Evolutionary conservation across 1,139 yeast genomes (phyloP).

Genomic region (Protomyces inouyei): DNA sequence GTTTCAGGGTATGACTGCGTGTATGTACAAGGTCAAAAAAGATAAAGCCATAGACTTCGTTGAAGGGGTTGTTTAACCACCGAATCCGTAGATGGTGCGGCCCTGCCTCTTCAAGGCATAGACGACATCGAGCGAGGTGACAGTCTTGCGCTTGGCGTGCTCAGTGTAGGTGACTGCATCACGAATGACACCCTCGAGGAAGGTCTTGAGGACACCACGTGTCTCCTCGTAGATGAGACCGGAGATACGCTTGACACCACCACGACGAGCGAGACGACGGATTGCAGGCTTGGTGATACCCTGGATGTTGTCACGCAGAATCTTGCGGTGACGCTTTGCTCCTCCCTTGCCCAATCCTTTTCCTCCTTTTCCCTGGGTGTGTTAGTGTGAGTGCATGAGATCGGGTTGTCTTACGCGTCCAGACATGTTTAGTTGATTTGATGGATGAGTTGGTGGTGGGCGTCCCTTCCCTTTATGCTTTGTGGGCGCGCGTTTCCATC

Average conservation of each 20-base stretch:
- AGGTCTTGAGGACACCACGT: constrained; percentile 91
- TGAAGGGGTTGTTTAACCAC: constrained; percentile 59
- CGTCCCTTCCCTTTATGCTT: too few relatives aligned
- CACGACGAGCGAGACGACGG: constrained; percentile 99
- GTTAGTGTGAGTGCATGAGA: constrained; percentile 71
- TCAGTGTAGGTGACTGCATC: constrained; percentile 99
- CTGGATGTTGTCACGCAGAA: constrained; percentile 98
- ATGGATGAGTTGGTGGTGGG: too few relatives aligned
- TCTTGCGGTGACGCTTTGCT: constrained; percentile 89
- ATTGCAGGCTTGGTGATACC: constrained; percentile 99
- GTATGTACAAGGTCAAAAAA: neutral
- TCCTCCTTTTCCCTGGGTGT: constrained; percentile 91
- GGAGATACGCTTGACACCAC: constrained; percentile 99
- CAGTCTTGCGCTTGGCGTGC: constrained; percentile 99
- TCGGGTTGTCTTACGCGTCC: constrained; percentile 1
- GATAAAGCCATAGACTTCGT: neutral
- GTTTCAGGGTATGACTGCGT: neutral
- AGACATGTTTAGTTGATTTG: constrained; percentile 5
- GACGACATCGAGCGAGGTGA: constrained; percentile 96
- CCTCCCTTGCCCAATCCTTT: constrained; percentile 92
- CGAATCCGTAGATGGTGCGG: constrained; percentile 99
- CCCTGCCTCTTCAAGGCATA: constrained; percentile 99
- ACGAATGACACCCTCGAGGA: constrained; percentile 95
- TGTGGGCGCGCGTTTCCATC: too few relatives aligned
- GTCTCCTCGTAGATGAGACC: constrained; percentile 98